Conservation (phyloP, 202 grass and related monocot species). For the Setaria italica region DNA sequence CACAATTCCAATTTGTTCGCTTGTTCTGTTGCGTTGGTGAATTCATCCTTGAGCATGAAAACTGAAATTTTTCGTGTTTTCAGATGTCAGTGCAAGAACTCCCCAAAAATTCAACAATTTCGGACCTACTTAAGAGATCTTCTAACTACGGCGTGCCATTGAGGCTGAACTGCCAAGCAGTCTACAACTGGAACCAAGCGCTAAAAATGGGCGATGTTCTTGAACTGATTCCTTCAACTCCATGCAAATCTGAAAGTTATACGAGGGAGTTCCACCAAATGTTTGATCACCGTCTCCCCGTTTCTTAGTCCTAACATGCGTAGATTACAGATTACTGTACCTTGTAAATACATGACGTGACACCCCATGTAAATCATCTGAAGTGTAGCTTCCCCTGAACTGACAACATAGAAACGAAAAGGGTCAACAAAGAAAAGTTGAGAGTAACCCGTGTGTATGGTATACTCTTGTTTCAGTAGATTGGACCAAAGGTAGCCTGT, state of each 20-base stretch:
- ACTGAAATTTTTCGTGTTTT: conserved; percentile 29
- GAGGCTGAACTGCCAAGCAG: conserved; percentile 51
- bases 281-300: conserved; percentile 36
- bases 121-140: conserved; percentile 52
- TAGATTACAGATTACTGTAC: conserved; percentile 26
- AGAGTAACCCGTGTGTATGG: no score
- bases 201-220: conserved; percentile 69
- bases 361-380: not conserved
- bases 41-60: not conserved
- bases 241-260: conserved; percentile 46
- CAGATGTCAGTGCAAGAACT: conserved; percentile 75
- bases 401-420: not conserved
- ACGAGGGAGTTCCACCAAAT: conserved; percentile 54
- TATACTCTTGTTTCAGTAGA: no score
- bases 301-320: conserved; percentile 35
- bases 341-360: conserved; percentile 36
- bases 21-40: not conserved
- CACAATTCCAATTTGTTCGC: not conserved
- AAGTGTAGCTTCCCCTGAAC: not conserved
- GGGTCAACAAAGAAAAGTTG: not conserved
- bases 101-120: conserved; percentile 49
- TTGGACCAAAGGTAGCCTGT: no score
- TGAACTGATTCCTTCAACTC: conserved; percentile 53
- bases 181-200: conserved; percentile 50
- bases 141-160: conserved; percentile 39